phyloP scores from a whole-genome alignment of 2,329 filamentous ascomycete genomes.

The Eutypa lata region DNA sequence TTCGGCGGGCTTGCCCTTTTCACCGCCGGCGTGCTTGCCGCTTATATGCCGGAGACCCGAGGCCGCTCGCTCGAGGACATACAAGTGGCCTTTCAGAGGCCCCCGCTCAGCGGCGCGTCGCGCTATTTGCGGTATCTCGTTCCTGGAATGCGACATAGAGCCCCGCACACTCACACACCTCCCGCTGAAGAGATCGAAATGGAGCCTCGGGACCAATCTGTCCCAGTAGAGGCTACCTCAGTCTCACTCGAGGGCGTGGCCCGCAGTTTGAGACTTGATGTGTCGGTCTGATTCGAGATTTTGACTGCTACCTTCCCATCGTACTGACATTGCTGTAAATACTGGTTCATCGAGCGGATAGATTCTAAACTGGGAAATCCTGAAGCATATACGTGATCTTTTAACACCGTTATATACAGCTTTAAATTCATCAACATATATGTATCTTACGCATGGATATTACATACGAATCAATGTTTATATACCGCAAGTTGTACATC shows the following conservation, averaged over 20 bases:
- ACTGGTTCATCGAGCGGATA: too few species aligned
- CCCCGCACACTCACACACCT: too few species aligned
- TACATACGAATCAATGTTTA: too few species aligned
- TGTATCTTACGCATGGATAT: too few species aligned
- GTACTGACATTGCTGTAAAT: too few species aligned
- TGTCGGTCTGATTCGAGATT: not conserved
- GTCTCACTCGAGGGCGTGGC: not conserved
- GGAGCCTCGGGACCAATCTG: not conserved
- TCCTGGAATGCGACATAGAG: not conserved
- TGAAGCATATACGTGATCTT: too few species aligned
- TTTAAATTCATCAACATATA: too few species aligned
- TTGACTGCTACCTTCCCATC: not conserved
- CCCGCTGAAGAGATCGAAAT: not conserved
- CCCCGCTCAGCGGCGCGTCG: constrained; percentile 8
- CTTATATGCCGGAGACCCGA: constrained; percentile 49
- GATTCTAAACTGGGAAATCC: too few species aligned
- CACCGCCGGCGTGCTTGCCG: constrained; percentile 34
- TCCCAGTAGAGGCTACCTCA: not conserved
- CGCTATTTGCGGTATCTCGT: constrained; percentile 6
- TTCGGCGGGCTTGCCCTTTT: constrained; percentile 38
- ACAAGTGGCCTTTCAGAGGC: constrained; percentile 40
- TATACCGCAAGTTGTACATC: too few species aligned
- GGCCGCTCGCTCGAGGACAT: constrained; percentile 47
- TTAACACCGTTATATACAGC: too few species aligned
- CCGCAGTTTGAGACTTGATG: not conserved